phyloP scores from a whole-genome alignment of 2,329 filamentous ascomycete species.

The Colletotrichum cuscutae region DNA sequence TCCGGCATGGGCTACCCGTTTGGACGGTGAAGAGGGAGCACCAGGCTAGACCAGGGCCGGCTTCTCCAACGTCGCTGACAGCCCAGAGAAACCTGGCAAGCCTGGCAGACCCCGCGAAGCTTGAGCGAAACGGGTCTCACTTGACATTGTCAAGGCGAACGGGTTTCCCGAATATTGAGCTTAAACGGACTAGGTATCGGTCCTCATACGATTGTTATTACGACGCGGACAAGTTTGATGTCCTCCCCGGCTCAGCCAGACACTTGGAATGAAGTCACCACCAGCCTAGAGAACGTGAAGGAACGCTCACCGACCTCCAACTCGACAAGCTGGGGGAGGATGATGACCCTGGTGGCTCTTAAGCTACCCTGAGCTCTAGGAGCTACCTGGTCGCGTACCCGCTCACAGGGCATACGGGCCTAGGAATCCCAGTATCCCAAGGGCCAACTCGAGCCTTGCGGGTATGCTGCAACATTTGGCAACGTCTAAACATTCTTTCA shows the following conservation, averaged over 20 bases:
- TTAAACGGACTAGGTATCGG: slow-evolving; percentile 15
- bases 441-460: background rate
- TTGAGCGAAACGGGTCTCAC: slow-evolving; percentile 31
- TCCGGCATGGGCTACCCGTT: slow-evolving; percentile 33
- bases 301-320: background rate
- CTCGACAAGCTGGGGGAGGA: background rate
- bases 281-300: background rate
- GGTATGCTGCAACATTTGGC: background rate
- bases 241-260: background rate
- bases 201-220: background rate
- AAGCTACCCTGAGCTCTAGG: slow-evolving; percentile 11
- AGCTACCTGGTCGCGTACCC: slow-evolving; percentile 17
- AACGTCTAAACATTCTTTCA: slow-evolving; percentile 1
- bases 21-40: slow-evolving; percentile 26
- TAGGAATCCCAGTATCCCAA: background rate
- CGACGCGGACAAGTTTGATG: background rate
- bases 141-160: slow-evolving; percentile 14
- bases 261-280: background rate
- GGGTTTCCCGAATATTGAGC: slow-evolving; percentile 19
- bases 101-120: slow-evolving; percentile 34
- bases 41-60: slow-evolving; percentile 13
- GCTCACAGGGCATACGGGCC: background rate
- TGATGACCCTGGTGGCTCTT: background rate
- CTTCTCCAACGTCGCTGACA: slow-evolving; percentile 21
- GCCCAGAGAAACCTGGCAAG: slow-evolving; percentile 30